Conservation (phyloP, 2,329 filamentous ascomycete species). For the Fulvia fulva region DNA sequence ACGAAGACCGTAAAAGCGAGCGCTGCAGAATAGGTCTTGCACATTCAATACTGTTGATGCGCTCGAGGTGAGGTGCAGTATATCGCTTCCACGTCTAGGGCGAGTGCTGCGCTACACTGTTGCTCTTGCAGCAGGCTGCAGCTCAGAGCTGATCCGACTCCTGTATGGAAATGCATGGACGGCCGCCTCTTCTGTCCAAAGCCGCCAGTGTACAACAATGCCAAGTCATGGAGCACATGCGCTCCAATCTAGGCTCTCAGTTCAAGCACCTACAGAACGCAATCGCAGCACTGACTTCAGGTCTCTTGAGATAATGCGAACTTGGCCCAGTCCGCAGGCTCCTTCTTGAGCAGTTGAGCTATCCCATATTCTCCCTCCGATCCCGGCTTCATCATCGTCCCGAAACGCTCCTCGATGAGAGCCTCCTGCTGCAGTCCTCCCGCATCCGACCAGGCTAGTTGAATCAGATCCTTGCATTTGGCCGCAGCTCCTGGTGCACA, state of each 20-base stretch:
- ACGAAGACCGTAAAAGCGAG: too few species aligned
- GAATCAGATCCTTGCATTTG: slow-evolving; percentile 15
- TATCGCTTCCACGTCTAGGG: too few species aligned
- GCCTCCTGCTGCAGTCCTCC: slow-evolving; percentile 12
- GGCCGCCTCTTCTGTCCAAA: too few species aligned
- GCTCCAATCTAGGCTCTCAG: not conserved
- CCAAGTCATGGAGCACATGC: not conserved
- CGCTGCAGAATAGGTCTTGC: too few species aligned
- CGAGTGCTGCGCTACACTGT: too few species aligned
- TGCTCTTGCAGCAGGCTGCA: too few species aligned
- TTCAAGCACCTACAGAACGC: not conserved
- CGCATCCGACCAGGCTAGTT: slow-evolving; percentile 15
- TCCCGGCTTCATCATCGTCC: slow-evolving; percentile 19
- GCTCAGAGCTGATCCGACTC: too few species aligned
- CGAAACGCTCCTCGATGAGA: slow-evolving; percentile 15
- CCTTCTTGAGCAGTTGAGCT: slow-evolving; percentile 15
- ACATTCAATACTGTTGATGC: too few species aligned
- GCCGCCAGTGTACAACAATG: too few species aligned
- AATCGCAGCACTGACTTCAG: not conserved
- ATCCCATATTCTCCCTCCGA: slow-evolving; percentile 19
- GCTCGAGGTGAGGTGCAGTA: too few species aligned
- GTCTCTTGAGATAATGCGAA: not conserved
- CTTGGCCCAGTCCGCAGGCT: slow-evolving; percentile 5
- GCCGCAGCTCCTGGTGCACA: slow-evolving; percentile 17
- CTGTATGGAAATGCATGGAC: too few species aligned